Conservation (phyloP, 2,329 filamentous ascomycete species). For the Alternaria infectoria region DNA sequence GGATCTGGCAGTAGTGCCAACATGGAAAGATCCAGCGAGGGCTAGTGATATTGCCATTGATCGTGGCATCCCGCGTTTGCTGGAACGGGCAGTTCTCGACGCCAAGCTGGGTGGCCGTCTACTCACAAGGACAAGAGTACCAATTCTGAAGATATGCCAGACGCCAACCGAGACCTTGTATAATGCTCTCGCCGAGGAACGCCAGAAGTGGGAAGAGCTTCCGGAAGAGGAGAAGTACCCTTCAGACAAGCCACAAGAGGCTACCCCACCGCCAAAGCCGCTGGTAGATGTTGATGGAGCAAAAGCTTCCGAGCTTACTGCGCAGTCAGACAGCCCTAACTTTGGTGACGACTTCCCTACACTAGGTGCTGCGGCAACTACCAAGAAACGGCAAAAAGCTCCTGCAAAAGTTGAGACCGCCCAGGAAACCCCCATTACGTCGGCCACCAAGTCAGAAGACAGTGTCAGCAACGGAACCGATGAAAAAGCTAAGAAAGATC, state of each 20-base stretch:
- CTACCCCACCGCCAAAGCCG: conserved; percentile 14
- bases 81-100: conserved; percentile 77
- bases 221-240: conserved; percentile 53
- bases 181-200: conserved; percentile 66
- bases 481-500: conserved; percentile 13
- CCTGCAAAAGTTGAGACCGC: conserved; percentile 3
- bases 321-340: conserved; percentile 10
- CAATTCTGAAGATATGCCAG: conserved; percentile 87
- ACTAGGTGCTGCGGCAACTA: conserved; percentile 1
- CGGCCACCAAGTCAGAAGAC: conserved; percentile 3
- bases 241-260: conserved; percentile 18
- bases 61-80: conserved; percentile 69
- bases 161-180: conserved; percentile 68
- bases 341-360: conserved; percentile 9
- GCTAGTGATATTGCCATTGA: conserved; percentile 51
- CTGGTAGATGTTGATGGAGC: conserved; percentile 12
- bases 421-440: conserved; percentile 23
- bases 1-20: conserved; percentile 81
- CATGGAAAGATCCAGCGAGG: conserved; percentile 45
- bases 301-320: conserved; percentile 11
- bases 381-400: conserved; percentile 4
- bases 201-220: conserved; percentile 73
- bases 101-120: conserved; percentile 77
- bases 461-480: conserved; percentile 10
- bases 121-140: conserved; percentile 78